phyloP scores from a whole-genome alignment of 805 yeast genomes.

The Wickerhamiella sergipiensis region DNA sequence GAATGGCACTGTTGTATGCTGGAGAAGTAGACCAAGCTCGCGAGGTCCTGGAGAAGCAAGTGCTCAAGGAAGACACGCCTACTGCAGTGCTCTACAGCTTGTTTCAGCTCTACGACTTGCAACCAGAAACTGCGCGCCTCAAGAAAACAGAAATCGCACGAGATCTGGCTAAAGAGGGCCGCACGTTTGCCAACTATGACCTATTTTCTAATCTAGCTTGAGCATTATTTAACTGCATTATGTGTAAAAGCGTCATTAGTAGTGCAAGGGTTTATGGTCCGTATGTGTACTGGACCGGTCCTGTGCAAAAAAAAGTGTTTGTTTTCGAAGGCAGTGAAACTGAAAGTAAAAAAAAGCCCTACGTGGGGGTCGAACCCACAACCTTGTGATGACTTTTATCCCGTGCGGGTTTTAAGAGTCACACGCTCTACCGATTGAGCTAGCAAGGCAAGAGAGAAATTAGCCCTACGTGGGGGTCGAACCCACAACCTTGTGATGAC shows the following conservation, averaged over 20 bases:
- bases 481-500: constrained; percentile 22
- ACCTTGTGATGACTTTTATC: constrained; percentile 21
- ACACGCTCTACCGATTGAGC: constrained; percentile 23
- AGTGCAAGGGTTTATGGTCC: too few species aligned
- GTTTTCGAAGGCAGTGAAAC: too few species aligned
- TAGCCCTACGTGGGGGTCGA: constrained; percentile 22
- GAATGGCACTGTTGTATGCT: constrained; percentile 15
- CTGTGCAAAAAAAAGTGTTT: too few species aligned
- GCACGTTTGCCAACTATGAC: background rate
- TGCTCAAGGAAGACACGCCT: constrained; percentile 3
- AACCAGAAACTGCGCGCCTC: background rate
- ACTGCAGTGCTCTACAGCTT: constrained; percentile 15
- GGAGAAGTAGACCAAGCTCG: constrained; percentile 19
- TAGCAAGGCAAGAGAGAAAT: constrained; percentile 16
- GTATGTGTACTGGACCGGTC: too few species aligned
- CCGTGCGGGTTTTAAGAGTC: constrained; percentile 15
- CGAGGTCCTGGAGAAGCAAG: constrained; percentile 11
- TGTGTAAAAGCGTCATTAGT: too few species aligned
- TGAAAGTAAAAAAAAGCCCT: constrained; percentile 18
- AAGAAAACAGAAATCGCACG: background rate
- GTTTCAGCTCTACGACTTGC: constrained; percentile 19
- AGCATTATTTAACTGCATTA: background rate
- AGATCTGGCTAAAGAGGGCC: background rate
- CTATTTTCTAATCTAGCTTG: background rate
- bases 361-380: constrained; percentile 23